phyloP scores from a whole-genome alignment of 2,329 filamentous ascomycete genomes.

The Nemania abortiva region DNA sequence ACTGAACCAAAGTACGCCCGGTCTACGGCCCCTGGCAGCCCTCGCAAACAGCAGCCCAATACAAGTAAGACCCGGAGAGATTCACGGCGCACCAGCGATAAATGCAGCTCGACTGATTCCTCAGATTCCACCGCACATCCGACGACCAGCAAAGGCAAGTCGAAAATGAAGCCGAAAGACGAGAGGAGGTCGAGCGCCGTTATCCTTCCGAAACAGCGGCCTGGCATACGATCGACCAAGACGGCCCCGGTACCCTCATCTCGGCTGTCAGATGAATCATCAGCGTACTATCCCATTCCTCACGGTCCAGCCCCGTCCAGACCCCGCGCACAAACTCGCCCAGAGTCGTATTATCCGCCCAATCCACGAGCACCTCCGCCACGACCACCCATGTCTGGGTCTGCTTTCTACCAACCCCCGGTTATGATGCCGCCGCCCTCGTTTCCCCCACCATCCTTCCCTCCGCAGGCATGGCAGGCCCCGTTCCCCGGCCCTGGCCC shows the following conservation, averaged over 20 bases:
- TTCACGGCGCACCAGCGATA: slow-evolving; percentile 52
- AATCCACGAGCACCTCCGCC: slow-evolving; percentile 33
- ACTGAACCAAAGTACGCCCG: slow-evolving; percentile 60
- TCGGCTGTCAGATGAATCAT: slow-evolving; percentile 54
- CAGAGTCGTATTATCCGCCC: slow-evolving; percentile 54
- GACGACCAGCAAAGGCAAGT: slow-evolving; percentile 39
- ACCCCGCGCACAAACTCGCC: slow-evolving; percentile 57
- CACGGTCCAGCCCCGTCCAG: slow-evolving; percentile 52
- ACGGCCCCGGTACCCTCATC: slow-evolving; percentile 52
- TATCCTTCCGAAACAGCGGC: slow-evolving; percentile 47
- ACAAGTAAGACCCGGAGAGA: slow-evolving; percentile 62
- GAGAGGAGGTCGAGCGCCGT: slow-evolving; percentile 47
- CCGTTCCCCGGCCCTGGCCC: slow-evolving; percentile 41
- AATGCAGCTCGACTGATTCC: slow-evolving; percentile 55
- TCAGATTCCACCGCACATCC: slow-evolving; percentile 55
- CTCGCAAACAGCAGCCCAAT: slow-evolving; percentile 63
- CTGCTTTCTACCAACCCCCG: slow-evolving; percentile 52
- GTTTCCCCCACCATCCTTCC: slow-evolving; percentile 35
- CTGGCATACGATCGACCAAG: slow-evolving; percentile 54
- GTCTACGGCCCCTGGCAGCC: slow-evolving; percentile 60
- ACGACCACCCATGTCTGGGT: slow-evolving; percentile 55
- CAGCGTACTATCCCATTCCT: slow-evolving; percentile 56
- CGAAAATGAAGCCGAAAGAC: slow-evolving; percentile 49
- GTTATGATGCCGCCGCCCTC: slow-evolving; percentile 47
- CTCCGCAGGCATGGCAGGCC: slow-evolving; percentile 38